phyloP scores from a whole-genome alignment of 768 basidiomycete genomes.

The Mrakia hoshinonis region DNA sequence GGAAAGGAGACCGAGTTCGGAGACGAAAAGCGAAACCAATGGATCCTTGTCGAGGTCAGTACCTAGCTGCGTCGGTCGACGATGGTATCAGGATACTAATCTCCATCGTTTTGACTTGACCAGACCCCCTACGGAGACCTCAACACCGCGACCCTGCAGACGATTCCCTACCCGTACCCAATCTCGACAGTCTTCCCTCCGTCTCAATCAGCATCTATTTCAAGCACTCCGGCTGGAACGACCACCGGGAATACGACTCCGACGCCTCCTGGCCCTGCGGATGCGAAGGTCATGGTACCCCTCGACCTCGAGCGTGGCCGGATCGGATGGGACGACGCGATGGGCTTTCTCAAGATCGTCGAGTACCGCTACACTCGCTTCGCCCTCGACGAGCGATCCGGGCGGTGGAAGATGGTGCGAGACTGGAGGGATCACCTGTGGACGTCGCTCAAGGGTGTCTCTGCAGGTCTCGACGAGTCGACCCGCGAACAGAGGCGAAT shows the following conservation, averaged over 20 bases:
- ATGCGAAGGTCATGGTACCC: conserved; percentile 39
- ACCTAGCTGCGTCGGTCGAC: no score
- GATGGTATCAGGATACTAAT: no score
- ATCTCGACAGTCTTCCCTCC: conserved; percentile 69
- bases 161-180: conserved; percentile 64
- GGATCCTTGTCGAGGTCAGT: conserved; percentile 82
- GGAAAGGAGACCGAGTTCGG: conserved; percentile 75
- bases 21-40: conserved; percentile 52
- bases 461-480: conserved; percentile 53
- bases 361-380: conserved; percentile 92
- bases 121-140: conserved; percentile 80
- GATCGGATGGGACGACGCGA: conserved; percentile 41
- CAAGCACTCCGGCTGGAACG: background rate
- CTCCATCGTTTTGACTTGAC: conserved; percentile 12
- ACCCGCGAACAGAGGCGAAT: conserved; percentile 57
- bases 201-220: background rate
- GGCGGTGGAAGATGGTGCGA: conserved; percentile 66
- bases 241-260: conserved; percentile 1
- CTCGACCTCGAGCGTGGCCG: conserved; percentile 40
- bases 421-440: conserved; percentile 83
- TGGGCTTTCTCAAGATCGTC: conserved; percentile 53
- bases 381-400: conserved; percentile 67
- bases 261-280: conserved; percentile 30
- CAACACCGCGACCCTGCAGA: conserved; percentile 61
- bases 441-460: conserved; percentile 55